phyloP scores from a whole-genome alignment of 2,329 filamentous ascomycete genomes.

The Mycosphaerelloides madeirae region DNA sequence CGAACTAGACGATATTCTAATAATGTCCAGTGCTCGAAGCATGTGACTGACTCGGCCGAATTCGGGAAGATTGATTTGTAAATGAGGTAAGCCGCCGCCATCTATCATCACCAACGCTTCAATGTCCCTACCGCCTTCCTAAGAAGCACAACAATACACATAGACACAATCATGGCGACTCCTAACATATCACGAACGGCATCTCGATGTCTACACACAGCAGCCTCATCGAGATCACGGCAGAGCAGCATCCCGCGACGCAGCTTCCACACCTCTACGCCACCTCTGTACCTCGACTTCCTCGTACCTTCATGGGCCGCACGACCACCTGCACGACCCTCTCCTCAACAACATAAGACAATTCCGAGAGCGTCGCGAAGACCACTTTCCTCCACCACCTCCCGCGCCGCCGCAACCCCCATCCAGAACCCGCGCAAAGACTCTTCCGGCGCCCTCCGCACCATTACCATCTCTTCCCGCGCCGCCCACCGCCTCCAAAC shows the following conservation, averaged over 20 bases:
- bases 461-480: conserved; percentile 75
- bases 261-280: conserved; percentile 19
- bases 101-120: too few relatives aligned
- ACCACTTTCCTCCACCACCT: conserved; percentile 16
- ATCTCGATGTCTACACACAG: too few relatives aligned
- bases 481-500: conserved; percentile 70
- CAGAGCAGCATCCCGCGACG: conserved; percentile 1
- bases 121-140: too few relatives aligned
- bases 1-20: too few relatives aligned
- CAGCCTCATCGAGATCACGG: not conserved
- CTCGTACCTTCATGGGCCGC: conserved; percentile 31
- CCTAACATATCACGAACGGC: too few relatives aligned
- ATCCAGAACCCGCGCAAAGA: conserved; percentile 69
- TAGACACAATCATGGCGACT: too few relatives aligned
- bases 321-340: not conserved
- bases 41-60: not conserved
- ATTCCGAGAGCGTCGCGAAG: too few relatives aligned
- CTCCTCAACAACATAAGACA: too few relatives aligned
- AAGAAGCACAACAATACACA: too few relatives aligned
- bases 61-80: too few relatives aligned
- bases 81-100: too few relatives aligned
- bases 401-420: conserved; percentile 27
- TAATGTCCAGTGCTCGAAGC: not conserved
- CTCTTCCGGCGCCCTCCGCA: conserved; percentile 79
- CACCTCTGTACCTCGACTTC: conserved; percentile 31